Base-by-base conservation (phyloP, 2,329 filamentous ascomycete genomes). In the Pseudopyricularia cyperi region DNA sequence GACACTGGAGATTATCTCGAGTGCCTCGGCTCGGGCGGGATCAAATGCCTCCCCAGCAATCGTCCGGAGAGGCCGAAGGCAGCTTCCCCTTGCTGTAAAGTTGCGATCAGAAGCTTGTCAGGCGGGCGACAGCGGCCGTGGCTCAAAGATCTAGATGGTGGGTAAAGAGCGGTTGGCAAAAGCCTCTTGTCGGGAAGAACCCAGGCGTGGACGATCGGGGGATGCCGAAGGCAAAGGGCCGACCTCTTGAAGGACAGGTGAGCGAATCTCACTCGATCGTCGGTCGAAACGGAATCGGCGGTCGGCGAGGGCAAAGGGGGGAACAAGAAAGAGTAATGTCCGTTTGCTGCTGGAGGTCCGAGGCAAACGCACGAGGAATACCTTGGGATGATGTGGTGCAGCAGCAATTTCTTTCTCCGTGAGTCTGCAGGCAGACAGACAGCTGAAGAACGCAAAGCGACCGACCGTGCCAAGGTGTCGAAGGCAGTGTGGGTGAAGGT, bases 41-140 rank as follows among this genome's bases (percentile, higher is more conserved):
- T 26, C 42, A 35, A 47, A 42, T 26, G 48, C 54, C 51, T 46
- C 52, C 52, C 54, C 52, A 51, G 47, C 54, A 53, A 47, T 32
- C 51, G 53, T 53, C 55, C 52, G 55, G 55, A 56, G 55, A 56
- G 55, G 55, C 52, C 52, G 37, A 47, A n/a, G 39, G 48, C 37
- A 46, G 39, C 46, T 53, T 53, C 53, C 50, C 54, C 44, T 42
- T 44, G 44, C 32, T 42, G 46, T 52, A 28, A 28, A 35, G 42
- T 39, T 35, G 19, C 17, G 9, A 22, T 17, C 34, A 14, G 22
- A 42, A 39, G 15, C 37, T 32, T 33, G 17, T 51, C 24, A n/a
- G 7, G 49, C 49, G 26, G 37, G 48, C 32, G 17, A 28, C 19
- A 15, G 22, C 39, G 14, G 39, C 14, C 39, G 39, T 26, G 19